Percentiles rank a stretch among this genome's conserved stretches.
phyloP scores from a whole-genome alignment of 306 rosid species.

The Coriaria nepalensis region DNA sequence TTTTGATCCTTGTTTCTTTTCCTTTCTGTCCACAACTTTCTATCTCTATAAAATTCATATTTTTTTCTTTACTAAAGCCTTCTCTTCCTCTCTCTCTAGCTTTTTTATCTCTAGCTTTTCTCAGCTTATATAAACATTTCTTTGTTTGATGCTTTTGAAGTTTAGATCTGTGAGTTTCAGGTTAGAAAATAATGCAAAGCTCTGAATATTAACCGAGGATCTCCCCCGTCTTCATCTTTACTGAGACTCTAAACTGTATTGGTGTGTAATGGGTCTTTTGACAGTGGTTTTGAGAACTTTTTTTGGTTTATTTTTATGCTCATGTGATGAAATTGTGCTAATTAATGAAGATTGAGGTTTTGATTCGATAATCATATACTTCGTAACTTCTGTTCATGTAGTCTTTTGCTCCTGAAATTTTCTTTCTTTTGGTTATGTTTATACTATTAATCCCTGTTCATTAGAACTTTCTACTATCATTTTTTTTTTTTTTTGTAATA shows the following conservation, averaged over 20 bases:
- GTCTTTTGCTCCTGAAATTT: too few species aligned
- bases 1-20: neutral
- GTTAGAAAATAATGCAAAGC: conserved; percentile 17
- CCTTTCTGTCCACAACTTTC: conserved; percentile 5
- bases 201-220: conserved; percentile 13
- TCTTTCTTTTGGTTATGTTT: too few species aligned
- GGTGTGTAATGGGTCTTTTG: conserved; percentile 27
- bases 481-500: too few species aligned
- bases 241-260: conserved; percentile 41
- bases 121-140: neutral
- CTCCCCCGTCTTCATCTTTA: conserved; percentile 29
- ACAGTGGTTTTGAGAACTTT: too few species aligned
- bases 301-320: too few species aligned
- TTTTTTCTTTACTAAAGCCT: conserved; percentile 10
- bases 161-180: conserved; percentile 33
- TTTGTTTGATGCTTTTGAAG: conserved; percentile 13
- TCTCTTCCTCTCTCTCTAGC: neutral
- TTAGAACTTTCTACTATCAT: too few species aligned
- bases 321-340: too few species aligned
- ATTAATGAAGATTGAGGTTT: too few species aligned
- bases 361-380: too few species aligned
- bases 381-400: too few species aligned
- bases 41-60: conserved; percentile 6
- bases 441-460: too few species aligned
- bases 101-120: neutral